Conservation (phyloP, 352 stramenopile species). For the Ophiocytium majus region DNA sequence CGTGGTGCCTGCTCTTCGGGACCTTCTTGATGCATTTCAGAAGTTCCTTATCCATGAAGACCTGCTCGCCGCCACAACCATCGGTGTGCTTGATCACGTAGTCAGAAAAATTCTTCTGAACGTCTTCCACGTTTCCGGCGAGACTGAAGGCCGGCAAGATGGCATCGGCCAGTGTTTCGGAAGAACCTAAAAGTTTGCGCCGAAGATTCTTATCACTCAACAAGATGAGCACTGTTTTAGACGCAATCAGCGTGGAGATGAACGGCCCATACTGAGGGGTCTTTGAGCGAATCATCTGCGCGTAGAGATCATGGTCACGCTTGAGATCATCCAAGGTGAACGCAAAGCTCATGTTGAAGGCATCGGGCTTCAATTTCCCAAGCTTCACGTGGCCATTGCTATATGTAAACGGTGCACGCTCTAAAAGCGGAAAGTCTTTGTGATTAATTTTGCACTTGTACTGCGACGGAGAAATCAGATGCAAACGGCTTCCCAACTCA, state of each 20-base stretch:
- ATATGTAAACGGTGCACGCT: not conserved
- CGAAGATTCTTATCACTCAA: slow-evolving; percentile 6
- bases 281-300: not conserved
- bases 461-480: slow-evolving; percentile 2
- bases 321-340: not conserved
- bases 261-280: not conserved
- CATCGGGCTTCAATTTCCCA: slow-evolving; percentile 3
- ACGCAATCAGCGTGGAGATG: not conserved
- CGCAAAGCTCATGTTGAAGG: slow-evolving; percentile 7
- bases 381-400: not conserved
- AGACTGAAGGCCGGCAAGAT: not conserved
- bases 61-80: not conserved
- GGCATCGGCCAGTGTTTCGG: not conserved
- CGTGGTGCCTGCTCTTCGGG: not conserved
- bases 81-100: not conserved
- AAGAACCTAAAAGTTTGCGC: not conserved
- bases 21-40: not conserved
- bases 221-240: not conserved
- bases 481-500: not conserved
- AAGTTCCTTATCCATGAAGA: not conserved
- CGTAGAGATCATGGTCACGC: not conserved
- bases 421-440: slow-evolving; percentile 13
- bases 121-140: not conserved
- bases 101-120: not conserved
- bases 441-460: not conserved